Percentiles rank a stretch among this genome's conserved stretches.
phyloP scores from a whole-genome alignment of 129 eudicot species.

The Tanacetum coccineum region DNA sequence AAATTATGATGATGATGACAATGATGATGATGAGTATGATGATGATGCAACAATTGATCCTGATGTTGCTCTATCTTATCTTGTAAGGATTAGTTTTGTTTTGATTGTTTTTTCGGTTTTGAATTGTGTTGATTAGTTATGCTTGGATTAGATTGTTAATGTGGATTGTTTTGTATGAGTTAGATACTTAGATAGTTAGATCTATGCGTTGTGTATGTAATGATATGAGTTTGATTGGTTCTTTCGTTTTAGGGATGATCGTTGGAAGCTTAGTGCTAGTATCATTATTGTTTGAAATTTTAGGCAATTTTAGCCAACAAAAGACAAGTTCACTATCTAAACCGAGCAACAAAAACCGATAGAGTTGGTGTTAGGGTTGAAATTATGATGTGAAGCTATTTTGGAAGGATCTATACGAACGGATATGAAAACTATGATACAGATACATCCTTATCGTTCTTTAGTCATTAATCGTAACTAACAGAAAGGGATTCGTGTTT shows the following conservation, averaged over 20 bases:
- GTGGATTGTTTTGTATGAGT: conserved; percentile 14
- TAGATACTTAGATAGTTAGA: conserved; percentile 17
- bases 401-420: conserved; percentile 6
- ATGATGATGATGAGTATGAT: neutral
- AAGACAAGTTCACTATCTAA: neutral
- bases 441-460: neutral
- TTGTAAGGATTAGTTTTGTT: conserved; percentile 38
- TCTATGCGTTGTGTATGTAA: conserved; percentile 20
- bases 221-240: conserved; percentile 20
- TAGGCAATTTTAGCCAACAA: neutral
- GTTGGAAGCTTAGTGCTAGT: conserved; percentile 11
- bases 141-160: conserved; percentile 17
- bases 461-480: conserved; percentile 11
- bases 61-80: conserved; percentile 68
- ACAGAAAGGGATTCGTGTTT: neutral
- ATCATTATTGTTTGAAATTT: conserved; percentile 3
- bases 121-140: conserved; percentile 15
- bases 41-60: conserved; percentile 49
- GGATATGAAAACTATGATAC: conserved; percentile 13
- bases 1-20: neutral
- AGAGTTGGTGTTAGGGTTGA: neutral
- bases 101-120: conserved; percentile 1
- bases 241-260: conserved; percentile 10
- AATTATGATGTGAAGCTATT: conserved; percentile 12
- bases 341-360: no score